These are phyloP conservation scores for Phytopythium litorale DNA, from an alignment of 352 stramenopile genomes.

Conservation along the genomic window DNA sequence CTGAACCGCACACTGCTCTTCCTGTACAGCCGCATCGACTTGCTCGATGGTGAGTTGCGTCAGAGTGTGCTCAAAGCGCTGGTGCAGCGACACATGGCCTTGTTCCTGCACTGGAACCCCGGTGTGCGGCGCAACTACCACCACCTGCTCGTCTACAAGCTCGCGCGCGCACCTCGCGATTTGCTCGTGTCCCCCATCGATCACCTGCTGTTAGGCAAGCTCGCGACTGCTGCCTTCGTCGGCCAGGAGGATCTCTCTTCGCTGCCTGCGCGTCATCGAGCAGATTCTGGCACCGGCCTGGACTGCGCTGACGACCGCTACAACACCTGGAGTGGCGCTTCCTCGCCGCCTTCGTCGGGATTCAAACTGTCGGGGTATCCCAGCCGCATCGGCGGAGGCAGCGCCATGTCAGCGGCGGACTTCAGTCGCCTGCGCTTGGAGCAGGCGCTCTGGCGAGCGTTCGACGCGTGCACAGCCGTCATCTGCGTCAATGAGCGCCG, in stretches of 20 bases:
- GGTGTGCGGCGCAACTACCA: constrained; percentile 73
- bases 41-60: constrained; percentile 66
- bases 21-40: constrained; percentile 69
- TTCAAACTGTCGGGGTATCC: not conserved
- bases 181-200: constrained; percentile 65
- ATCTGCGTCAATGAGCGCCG: constrained; percentile 59
- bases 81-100: constrained; percentile 69
- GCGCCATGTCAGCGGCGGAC: constrained; percentile 32
- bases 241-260: not conserved
- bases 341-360: not conserved
- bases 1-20: constrained; percentile 60
- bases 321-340: constrained; percentile 3
- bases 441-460: constrained; percentile 69
- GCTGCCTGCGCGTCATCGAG: constrained; percentile 10
- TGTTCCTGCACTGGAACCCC: constrained; percentile 78
- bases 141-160: constrained; percentile 68
- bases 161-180: constrained; percentile 54
- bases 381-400: not conserved
- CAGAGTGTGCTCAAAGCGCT: constrained; percentile 65
- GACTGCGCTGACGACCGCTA: constrained; percentile 7
- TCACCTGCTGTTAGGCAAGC: constrained; percentile 52
- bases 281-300: constrained; percentile 27
- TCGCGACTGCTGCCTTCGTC: constrained; percentile 14
- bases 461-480: constrained; percentile 63
- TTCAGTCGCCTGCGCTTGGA: constrained; percentile 49